phyloP scores from a whole-genome alignment of 768 basidiomycete species.

The Leccinum longicurvipes region DNA sequence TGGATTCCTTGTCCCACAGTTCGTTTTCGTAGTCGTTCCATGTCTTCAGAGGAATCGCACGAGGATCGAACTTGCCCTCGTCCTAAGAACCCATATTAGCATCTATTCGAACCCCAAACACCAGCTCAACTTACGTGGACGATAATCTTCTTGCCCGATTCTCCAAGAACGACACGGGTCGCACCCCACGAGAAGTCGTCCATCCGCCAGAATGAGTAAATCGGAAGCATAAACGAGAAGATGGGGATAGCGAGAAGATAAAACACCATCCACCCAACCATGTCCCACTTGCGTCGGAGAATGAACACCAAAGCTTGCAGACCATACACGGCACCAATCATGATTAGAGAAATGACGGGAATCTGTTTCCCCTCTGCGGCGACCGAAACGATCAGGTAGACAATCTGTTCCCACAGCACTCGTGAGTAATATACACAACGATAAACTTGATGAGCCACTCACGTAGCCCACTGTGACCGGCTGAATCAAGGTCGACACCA shows the following conservation, averaged over 20 bases:
- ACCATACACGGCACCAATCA: slow-evolving; percentile 95
- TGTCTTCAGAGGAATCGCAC: slow-evolving; percentile 89
- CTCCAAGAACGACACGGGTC: slow-evolving; percentile 90
- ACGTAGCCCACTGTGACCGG: slow-evolving; percentile 90
- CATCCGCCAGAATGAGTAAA: slow-evolving; percentile 98
- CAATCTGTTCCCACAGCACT: slow-evolving; percentile 50
- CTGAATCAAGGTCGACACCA: slow-evolving; percentile 81
- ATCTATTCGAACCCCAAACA: slow-evolving; percentile 1
- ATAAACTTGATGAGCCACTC: slow-evolving; percentile 32
- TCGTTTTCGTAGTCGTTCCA: slow-evolving; percentile 98
- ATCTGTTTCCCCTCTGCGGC: slow-evolving; percentile 62
- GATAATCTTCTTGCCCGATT: slow-evolving; percentile 92
- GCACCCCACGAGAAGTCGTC: slow-evolving; percentile 97
- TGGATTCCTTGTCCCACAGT: slow-evolving; percentile 96
- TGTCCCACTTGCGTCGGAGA: slow-evolving; percentile 94
- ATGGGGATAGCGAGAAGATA: slow-evolving; percentile 93
- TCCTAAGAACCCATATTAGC: slow-evolving; percentile 51
- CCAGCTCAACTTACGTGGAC: slow-evolving; percentile 66
- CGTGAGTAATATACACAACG: slow-evolving; percentile 4
- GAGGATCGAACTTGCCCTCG: slow-evolving; percentile 95
- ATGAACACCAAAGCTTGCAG: slow-evolving; percentile 90
- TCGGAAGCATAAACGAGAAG: slow-evolving; percentile 89
- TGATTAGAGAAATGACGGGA: slow-evolving; percentile 79
- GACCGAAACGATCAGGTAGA: slow-evolving; percentile 82
- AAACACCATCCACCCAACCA: slow-evolving; percentile 97